Evolutionary conservation across 2,329 filamentous ascomycete genomes (phyloP).

Genomic region (Metarhizium sp.): DNA sequence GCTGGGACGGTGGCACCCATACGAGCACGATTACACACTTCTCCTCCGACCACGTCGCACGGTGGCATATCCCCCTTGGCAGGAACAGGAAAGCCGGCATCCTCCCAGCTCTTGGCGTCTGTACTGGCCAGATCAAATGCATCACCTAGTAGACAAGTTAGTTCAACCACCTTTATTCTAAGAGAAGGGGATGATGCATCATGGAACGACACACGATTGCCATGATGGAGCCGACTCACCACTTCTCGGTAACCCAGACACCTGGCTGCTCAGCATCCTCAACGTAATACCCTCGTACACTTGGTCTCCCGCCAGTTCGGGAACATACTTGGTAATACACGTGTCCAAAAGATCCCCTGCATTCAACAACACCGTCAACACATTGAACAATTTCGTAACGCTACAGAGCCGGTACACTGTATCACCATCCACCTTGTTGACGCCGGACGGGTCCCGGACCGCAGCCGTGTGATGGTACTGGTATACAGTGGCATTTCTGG

Average conservation of each 20-base stretch:
- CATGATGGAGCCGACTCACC: conserved; percentile 3
- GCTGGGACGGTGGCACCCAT: neutral
- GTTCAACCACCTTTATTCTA: neutral
- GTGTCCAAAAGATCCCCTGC: neutral
- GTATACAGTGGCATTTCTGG: too few species aligned
- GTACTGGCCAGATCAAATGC: neutral
- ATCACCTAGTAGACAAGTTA: neutral
- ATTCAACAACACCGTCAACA: conserved; percentile 12
- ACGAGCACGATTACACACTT: neutral
- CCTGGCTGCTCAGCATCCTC: conserved; percentile 9
- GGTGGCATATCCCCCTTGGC: neutral
- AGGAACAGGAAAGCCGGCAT: neutral
- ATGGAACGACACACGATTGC: too few species aligned
- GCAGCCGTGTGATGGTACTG: neutral
- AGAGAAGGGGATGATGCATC: too few species aligned
- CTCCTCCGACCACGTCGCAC: neutral
- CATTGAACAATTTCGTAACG: conserved; percentile 30
- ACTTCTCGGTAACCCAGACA: conserved; percentile 9
- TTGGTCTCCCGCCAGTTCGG: neutral
- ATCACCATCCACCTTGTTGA: conserved; percentile 22
- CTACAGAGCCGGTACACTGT: conserved; percentile 32
- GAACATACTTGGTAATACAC: neutral
- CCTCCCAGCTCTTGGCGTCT: neutral
- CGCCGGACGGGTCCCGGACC: conserved; percentile 3
- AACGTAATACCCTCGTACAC: conserved; percentile 9